Percentiles rank a stretch among this genome's conserved stretches.
Evolutionary conservation across 257 asterid species (phyloP).

Genomic region (Ilex aquifolium): DNA sequence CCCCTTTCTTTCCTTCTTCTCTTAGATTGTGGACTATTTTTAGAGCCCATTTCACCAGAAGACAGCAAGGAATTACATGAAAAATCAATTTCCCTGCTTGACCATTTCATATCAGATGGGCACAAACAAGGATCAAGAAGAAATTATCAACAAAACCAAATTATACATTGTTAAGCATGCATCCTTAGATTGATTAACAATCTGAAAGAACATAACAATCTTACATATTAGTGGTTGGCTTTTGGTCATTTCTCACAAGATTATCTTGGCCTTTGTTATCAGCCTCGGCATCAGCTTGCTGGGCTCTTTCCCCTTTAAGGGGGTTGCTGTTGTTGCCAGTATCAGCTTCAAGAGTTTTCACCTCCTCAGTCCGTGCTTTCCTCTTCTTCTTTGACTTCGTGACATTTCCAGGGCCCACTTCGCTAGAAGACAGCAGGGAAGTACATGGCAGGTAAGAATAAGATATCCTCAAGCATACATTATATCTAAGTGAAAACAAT

Average conservation of each 20-base stretch:
- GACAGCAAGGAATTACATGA: slow-evolving; percentile 7
- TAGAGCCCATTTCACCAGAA: slow-evolving; percentile 26
- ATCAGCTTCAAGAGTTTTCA: slow-evolving; percentile 23
- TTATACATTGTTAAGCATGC: too few species aligned
- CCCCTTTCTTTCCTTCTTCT: slow-evolving; percentile 42
- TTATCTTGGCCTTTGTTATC: slow-evolving; percentile 7
- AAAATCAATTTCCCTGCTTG: slow-evolving; percentile 33
- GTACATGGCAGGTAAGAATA: slow-evolving; percentile 15
- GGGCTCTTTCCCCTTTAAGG: slow-evolving; percentile 23
- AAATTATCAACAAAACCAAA: too few species aligned
- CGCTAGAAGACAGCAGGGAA: slow-evolving; percentile 16
- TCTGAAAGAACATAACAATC: neutral
- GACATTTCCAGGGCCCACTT: slow-evolving; percentile 12
- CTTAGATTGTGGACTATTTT: slow-evolving; percentile 34
- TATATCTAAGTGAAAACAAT: neutral
- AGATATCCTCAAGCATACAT: slow-evolving; percentile 2
- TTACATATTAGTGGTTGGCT: slow-evolving; percentile 28
- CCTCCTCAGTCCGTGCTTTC: slow-evolving; percentile 32
- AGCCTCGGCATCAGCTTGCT: slow-evolving; percentile 22
- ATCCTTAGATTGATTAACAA: too few species aligned
- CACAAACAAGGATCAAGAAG: slow-evolving; percentile 7
- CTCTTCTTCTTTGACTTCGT: slow-evolving; percentile 48
- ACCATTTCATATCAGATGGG: slow-evolving; percentile 8
- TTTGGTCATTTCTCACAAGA: slow-evolving; percentile 4
- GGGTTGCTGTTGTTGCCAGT: slow-evolving; percentile 15